Evolutionary conservation across 257 asterid species (phyloP), one percentile per base, ranked within the genome.

Genomic region (Primulina eburnea): DNA sequence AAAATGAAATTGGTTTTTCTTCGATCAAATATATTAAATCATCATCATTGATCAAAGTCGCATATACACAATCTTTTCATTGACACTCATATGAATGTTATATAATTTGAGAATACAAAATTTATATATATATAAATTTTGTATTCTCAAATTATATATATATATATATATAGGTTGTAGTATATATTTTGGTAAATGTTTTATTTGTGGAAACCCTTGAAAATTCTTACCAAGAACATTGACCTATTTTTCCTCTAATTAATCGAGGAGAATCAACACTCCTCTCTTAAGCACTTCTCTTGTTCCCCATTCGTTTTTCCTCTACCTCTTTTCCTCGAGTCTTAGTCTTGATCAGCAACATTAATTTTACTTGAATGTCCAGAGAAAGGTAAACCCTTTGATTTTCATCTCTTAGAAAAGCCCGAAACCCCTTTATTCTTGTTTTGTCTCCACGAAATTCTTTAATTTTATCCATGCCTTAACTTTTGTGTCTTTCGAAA

Each of bases 381-480:
- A 82, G 89, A 78, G 87, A 83, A 80, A 92, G 95, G 96, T 86
- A 83, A 32, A 63, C 7, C 57, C 57, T 17, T 50, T 50, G 8
- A 50, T 12, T 50, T 50, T 17, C 18, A 17, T 50, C n/a, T 50
- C 57, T 50, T 16, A 50, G 16, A 50, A 16, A 17, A 50, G 7
- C 20, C 20, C 4, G 56, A 50, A 50, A 50, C 18, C 56, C 56
- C 20, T 2, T 37, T 11, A 1, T 40, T 40, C 43, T 8, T 10
- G 50, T 11, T 11, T 38, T 43, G n/a, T 14, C 6, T 43, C 17
- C 16, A 0, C 4, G 55, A 16, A 47, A 47, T 7, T 47, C 55
- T 14, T 47, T 47, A 47, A 47, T 47, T 47, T 4, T 6, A 6
- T 47, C 52, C 55, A 47, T 47, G 55, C 14, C n/a, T 47, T 47